These are phyloP conservation scores for Triticum turgidum DNA, from an alignment of 176 grass and related monocot genomes.

Conservation along the genomic window DNA sequence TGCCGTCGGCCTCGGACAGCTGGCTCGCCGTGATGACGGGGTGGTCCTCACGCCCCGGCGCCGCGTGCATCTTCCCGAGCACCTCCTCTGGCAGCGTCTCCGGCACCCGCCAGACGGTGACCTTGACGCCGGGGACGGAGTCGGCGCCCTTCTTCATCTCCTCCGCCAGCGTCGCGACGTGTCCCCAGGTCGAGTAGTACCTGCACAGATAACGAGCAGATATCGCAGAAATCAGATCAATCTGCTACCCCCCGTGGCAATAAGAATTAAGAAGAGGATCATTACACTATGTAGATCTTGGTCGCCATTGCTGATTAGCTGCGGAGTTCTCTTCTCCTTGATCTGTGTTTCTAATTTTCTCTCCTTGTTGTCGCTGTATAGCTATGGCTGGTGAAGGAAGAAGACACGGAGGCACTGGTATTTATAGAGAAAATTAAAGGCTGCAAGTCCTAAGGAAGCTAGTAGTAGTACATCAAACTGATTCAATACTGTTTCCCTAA, in stretches of 20 bases:
- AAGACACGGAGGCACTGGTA: background rate
- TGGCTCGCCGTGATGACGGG: constrained; percentile 4
- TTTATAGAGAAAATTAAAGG: background rate
- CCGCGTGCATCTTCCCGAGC: constrained; percentile 10
- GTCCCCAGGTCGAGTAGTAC: constrained; percentile 18
- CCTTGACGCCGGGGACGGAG: background rate
- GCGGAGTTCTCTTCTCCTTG: background rate
- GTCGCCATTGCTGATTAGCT: background rate
- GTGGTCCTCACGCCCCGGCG: constrained; percentile 8
- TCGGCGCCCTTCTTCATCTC: constrained; percentile 6
- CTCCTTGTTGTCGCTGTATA: background rate
- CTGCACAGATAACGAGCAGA: background rate
- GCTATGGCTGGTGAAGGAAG: background rate
- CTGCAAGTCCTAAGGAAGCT: background rate
- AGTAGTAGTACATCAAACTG: background rate
- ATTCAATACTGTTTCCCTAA: background rate
- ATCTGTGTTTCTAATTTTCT: background rate
- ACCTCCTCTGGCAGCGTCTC: constrained; percentile 15
- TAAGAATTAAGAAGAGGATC: background rate
- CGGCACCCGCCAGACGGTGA: constrained; percentile 6
- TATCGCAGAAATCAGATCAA: background rate
- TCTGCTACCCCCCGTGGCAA: background rate
- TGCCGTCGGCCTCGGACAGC: constrained; percentile 6
- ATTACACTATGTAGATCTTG: constrained; percentile 15
- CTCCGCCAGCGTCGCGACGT: background rate